Conservation (phyloP, 139 green algal species). For the Chlamydomonas asymmetrica region DNA sequence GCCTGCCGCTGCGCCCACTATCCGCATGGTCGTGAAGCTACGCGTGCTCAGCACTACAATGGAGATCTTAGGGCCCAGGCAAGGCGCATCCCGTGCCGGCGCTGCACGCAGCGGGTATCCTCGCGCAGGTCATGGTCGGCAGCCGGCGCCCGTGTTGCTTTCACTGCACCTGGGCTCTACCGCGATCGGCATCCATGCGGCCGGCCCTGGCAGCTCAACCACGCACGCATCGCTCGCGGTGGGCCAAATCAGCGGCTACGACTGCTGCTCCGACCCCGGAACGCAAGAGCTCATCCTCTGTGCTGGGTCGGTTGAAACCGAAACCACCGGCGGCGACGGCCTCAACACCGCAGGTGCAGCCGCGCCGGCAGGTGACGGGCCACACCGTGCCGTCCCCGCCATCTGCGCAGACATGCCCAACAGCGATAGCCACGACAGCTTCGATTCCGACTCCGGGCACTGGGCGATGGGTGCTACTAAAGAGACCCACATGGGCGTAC, state of each 20-base stretch:
- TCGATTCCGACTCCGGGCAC: constrained; percentile 15
- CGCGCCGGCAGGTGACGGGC: too few species aligned
- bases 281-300: constrained; percentile 38
- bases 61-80: not conserved
- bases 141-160: not conserved
- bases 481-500: not conserved
- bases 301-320: too few species aligned
- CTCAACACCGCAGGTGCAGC: too few species aligned
- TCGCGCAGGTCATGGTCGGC: too few species aligned
- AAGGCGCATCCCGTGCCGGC: too few species aligned
- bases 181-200: not conserved
- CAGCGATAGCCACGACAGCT: constrained; percentile 26
- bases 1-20: constrained; percentile 16
- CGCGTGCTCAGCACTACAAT: constrained; percentile 3
- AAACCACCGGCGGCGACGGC: not conserved
- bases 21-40: too few species aligned
- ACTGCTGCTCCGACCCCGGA: constrained; percentile 37
- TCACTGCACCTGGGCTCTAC: not conserved
- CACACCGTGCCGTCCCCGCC: too few species aligned
- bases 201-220: not conserved
- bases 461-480: constrained; percentile 28
- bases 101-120: not conserved
- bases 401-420: too few species aligned
- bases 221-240: constrained; percentile 5
- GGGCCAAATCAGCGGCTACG: constrained; percentile 1